Evolutionary conservation across 2,329 filamentous ascomycete genomes (phyloP), one percentile per base, ranked within the genome.

Genomic region (Biscogniauxia marginata): DNA sequence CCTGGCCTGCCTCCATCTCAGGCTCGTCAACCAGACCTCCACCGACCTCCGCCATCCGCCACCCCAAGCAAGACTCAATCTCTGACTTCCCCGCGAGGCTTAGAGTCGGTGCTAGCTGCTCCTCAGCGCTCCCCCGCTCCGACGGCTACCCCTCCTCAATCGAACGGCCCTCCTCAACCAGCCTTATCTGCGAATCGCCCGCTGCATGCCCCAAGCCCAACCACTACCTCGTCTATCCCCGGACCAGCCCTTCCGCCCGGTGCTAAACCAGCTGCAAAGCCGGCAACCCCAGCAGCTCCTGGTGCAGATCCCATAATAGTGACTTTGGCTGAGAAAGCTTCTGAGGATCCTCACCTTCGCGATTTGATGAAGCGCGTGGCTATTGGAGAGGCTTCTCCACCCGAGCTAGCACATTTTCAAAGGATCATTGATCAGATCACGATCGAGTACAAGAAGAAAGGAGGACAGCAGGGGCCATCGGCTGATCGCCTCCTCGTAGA

Each of bases 311-410:
- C 90, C 0, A 91, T 95, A 46, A 93, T 95, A 54, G 87, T 91
- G 50, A 85, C 89, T 61, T 76, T 95, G 22, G 90, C 90, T 0
- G 87, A 90, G 65, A 84, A 85, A 61, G 90, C 90, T 6, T 89
- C 88, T 0, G 85, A 84, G 22, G 88, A 95, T 67, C 81, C 85
- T 0, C 81, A 88, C 54, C 76, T 95, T 8, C 87, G 91, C 55
- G 85, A 88, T 34, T 77, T 95, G 0, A 95, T 95, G 90, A 91
- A 91, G 70, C 84, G 90, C 52, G 90, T 95, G 0, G 90, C 90
- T 0, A 85, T 87, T 23, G 90, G 90, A 1, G 82, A 87, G 63
- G 90, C 90, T 0, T 85, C 83, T 11, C 82, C 84, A 39, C 82
- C 85, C 13, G 89, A 95, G 69, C 75, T 95, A 11, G 84, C 85